Evolutionary conservation across 169 alveolate species (phyloP).

Genomic region (Plasmodium blacklocki): DNA sequence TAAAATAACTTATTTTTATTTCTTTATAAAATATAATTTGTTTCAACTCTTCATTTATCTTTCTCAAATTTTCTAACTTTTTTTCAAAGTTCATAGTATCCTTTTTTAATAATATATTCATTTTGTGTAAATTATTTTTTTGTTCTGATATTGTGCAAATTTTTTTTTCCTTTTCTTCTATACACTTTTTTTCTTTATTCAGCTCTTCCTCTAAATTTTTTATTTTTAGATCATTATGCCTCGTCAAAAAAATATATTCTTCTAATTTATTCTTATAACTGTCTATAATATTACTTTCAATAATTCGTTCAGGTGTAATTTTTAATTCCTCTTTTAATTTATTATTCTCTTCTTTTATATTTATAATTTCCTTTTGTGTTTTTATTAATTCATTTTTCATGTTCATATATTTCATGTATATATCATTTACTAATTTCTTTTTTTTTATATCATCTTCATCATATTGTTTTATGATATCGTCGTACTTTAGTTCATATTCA

Average conservation of each 20-base stretch:
- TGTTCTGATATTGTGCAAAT: constrained; percentile 2
- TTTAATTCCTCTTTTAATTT: constrained; percentile 51
- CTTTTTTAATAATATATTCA: constrained; percentile 6
- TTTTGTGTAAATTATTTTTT: constrained; percentile 6
- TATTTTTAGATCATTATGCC: constrained; percentile 46
- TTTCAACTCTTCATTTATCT: constrained; percentile 27
- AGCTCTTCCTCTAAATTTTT: constrained; percentile 39
- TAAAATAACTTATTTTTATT: constrained; percentile 50
- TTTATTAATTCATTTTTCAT: constrained; percentile 41
- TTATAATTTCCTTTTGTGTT: constrained; percentile 18
- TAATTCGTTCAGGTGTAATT: not conserved
- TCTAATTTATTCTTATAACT: constrained; percentile 45
- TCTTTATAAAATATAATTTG: constrained; percentile 52
- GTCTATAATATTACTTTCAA: constrained; percentile 23
- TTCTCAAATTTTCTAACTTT: constrained; percentile 27
- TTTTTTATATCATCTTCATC: constrained; percentile 32
- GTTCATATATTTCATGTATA: constrained; percentile 52
- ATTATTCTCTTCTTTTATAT: constrained; percentile 23
- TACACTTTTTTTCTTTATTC: not conserved
- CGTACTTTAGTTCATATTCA: constrained; percentile 8
- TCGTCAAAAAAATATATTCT: constrained; percentile 16
- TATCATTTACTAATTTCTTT: constrained; percentile 33
- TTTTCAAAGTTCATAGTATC: constrained; percentile 31
- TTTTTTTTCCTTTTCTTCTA: not conserved
- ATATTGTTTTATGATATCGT: constrained; percentile 31